Base-by-base conservation (phyloP, 139 green algal species). In the Coelastrella sp. region DNA sequence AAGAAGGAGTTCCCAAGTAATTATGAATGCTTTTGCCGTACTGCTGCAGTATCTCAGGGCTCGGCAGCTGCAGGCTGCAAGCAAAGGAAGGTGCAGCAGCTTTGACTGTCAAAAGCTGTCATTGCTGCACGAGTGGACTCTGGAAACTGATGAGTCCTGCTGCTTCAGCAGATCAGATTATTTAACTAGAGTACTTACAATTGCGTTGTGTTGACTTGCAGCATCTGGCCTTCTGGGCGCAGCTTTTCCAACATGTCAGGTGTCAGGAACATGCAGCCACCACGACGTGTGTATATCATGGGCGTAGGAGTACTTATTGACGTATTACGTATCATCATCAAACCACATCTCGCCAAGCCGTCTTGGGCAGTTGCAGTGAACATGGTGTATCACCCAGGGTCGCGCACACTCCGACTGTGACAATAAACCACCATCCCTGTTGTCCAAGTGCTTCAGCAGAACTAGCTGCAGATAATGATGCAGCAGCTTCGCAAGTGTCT, bases 111-210 rank as follows among this genome's bases (percentile, higher is more conserved):
- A n/a, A n/a, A n/a, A n/a, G n/a, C n/a, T n/a, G n/a, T n/a, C n/a
- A n/a, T n/a, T n/a, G n/a, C n/a, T n/a, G n/a, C n/a, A n/a, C n/a
- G n/a, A n/a, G n/a, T n/a, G n/a, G n/a, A n/a, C n/a, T n/a, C n/a
- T n/a, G n/a, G n/a, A n/a, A n/a, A n/a, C n/a, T n/a, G n/a, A n/a
- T n/a, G n/a, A n/a, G n/a, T n/a, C n/a, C n/a, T n/a, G n/a, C n/a
- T n/a, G n/a, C n/a, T n/a, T n/a, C n/a, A n/a, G n/a, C n/a, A n/a
- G n/a, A n/a, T n/a, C n/a, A n/a, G n/a, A n/a, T n/a, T n/a, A n/a
- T n/a, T n/a, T n/a, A n/a, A n/a, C n/a, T n/a, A n/a, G n/a, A 23
- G 75, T 34, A 72, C 92, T 89, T 57, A 96, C 92, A 94, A 93
- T 11, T 94, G 89, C 68, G 92, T 79, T 8, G 68, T 81, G 73